These are phyloP conservation scores for Amyloporia xantha DNA, from an alignment of 768 basidiomycete genomes.

Conservation along the genomic window DNA sequence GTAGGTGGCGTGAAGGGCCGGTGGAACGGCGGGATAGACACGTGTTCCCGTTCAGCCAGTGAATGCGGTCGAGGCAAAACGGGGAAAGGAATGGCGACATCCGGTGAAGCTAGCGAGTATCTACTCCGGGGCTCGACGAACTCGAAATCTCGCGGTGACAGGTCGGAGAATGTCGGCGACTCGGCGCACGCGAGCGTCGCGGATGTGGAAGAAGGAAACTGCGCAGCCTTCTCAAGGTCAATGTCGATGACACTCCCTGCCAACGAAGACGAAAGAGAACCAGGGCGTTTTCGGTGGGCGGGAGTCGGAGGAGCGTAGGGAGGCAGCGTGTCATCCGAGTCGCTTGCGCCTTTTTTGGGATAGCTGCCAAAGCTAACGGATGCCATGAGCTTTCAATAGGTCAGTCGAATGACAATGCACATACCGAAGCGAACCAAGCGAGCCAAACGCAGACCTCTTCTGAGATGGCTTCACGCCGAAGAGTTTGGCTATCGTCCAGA, in stretches of 20 bases:
- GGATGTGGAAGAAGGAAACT: background rate
- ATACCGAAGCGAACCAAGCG: background rate
- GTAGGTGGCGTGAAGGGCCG: conserved; percentile 10
- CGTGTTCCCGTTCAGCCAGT: background rate
- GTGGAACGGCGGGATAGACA: conserved; percentile 6
- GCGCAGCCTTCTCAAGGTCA: conserved; percentile 7
- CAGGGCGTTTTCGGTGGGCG: background rate
- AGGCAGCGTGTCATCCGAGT: conserved; percentile 1
- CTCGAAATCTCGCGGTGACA: background rate
- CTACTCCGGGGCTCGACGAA: background rate
- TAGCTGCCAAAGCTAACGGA: background rate
- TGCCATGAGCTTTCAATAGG: background rate
- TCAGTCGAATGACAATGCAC: background rate
- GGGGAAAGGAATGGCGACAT: background rate
- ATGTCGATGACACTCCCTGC: background rate
- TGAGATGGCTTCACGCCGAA: background rate
- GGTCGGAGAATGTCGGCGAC: background rate
- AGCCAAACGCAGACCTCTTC: background rate
- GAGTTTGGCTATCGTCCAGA: conserved; percentile 8
- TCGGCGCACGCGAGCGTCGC: background rate
- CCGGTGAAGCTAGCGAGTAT: background rate
- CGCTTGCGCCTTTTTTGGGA: background rate
- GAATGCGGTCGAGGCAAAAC: background rate
- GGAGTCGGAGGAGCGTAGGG: background rate
- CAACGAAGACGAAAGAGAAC: conserved; percentile 3